A percentile compares a stretch with the other conserved stretches of the same genome.
phyloP scores from a whole-genome alignment of 495 filamentous ascomycete genomes.

The Tetracladium setigerum region DNA sequence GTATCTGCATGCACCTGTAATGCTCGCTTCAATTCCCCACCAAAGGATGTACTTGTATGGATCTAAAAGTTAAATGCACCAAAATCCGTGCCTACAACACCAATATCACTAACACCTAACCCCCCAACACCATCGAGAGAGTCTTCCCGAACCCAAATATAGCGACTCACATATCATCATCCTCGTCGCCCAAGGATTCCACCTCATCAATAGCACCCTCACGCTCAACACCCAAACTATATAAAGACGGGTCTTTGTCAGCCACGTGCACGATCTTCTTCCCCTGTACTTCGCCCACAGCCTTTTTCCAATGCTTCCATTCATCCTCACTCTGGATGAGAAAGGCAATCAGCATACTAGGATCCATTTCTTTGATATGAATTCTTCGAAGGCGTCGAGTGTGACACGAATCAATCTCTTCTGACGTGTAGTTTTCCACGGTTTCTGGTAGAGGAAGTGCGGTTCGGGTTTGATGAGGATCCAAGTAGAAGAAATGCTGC shows the following conservation, averaged over 20 bases:
- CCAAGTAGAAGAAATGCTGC: constrained; percentile 84
- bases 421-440: constrained; percentile 47
- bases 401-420: constrained; percentile 79
- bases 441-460: constrained; percentile 50
- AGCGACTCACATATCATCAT: constrained; percentile 19
- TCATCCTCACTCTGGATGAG: constrained; percentile 76
- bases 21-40: too few species aligned
- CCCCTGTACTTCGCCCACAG: constrained; percentile 59
- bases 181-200: constrained; percentile 65
- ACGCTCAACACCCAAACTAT: constrained; percentile 47
- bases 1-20: too few species aligned
- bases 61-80: not conserved
- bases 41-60: not conserved
- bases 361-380: constrained; percentile 89
- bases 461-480: constrained; percentile 77
- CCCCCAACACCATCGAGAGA: not conserved
- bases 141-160: not conserved
- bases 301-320: constrained; percentile 72
- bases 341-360: constrained; percentile 98
- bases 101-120: not conserved
- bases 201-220: constrained; percentile 82
- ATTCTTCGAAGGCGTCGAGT: constrained; percentile 76
- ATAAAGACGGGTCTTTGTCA: constrained; percentile 50
- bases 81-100: not conserved
- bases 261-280: constrained; percentile 81